These are phyloP conservation scores for Huiozyma naganishii DNA, from an alignment of 805 yeast species.

Conservation along the genomic window DNA sequence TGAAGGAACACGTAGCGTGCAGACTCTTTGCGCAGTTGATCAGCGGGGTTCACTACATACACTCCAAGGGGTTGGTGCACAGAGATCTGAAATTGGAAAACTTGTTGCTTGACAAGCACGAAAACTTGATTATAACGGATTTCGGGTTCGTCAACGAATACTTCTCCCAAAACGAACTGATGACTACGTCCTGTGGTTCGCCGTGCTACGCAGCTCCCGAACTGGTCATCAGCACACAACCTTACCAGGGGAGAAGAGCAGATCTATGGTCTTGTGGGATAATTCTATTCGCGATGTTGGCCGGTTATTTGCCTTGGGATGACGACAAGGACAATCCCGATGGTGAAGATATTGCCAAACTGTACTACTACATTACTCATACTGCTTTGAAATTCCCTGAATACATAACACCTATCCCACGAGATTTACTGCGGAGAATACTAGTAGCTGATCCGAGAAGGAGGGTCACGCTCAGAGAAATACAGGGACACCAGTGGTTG, in stretches of 20 bases:
- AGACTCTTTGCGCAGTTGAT: constrained; percentile 86
- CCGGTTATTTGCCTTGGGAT: constrained; percentile 95
- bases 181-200: constrained; percentile 94
- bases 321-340: constrained; percentile 96
- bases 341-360: constrained; percentile 81
- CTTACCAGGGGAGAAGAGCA: constrained; percentile 90
- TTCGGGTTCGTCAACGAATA: constrained; percentile 91
- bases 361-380: constrained; percentile 83
- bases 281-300: constrained; percentile 89
- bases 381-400: constrained; percentile 95
- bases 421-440: constrained; percentile 79
- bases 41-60: constrained; percentile 91
- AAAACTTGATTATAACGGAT: constrained; percentile 78
- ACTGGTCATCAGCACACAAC: constrained; percentile 74
- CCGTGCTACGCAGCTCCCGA: constrained; percentile 99
- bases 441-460: constrained; percentile 73
- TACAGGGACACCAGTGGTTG: constrained; percentile 81
- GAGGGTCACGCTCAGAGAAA: constrained; percentile 58
- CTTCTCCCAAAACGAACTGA: constrained; percentile 49
- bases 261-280: constrained; percentile 98
- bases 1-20: constrained; percentile 82
- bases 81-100: constrained; percentile 88
- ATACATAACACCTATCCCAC: constrained; percentile 78
- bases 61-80: constrained; percentile 81
- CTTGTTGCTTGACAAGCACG: constrained; percentile 71